These are phyloP conservation scores for Phytophthora podocarpi DNA, from an alignment of 352 stramenopile species.

Conservation along the genomic window DNA sequence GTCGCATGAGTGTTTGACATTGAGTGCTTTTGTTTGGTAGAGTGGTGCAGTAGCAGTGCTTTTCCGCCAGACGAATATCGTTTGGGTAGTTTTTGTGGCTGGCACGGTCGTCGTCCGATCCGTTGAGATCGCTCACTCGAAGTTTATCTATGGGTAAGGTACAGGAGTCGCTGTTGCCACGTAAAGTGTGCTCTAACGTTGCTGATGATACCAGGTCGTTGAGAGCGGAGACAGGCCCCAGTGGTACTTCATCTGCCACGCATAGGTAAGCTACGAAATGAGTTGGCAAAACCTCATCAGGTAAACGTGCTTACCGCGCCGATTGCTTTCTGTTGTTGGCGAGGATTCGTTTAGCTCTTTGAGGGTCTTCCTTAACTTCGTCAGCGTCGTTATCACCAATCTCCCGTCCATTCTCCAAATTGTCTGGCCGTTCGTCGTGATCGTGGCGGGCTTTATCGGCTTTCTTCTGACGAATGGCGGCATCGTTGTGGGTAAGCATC, in stretches of 20 bases:
- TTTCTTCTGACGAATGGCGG: slow-evolving; percentile 82
- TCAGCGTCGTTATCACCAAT: slow-evolving; percentile 58
- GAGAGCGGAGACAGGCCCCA: slow-evolving; percentile 36
- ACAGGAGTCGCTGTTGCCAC: not conserved
- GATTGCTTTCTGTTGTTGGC: not conserved
- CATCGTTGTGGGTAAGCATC: slow-evolving; percentile 74
- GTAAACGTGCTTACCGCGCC: not conserved
- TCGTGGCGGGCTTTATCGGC: slow-evolving; percentile 54
- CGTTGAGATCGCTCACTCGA: slow-evolving; percentile 66
- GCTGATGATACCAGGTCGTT: slow-evolving; percentile 27
- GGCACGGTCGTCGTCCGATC: slow-evolving; percentile 73
- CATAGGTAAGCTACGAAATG: slow-evolving; percentile 35
- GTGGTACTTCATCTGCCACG: slow-evolving; percentile 20
- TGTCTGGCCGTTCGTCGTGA: slow-evolving; percentile 72
- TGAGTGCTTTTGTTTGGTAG: slow-evolving; percentile 30
- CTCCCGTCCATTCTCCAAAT: slow-evolving; percentile 53
- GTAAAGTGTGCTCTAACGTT: not conserved
- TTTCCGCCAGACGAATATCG: slow-evolving; percentile 92
- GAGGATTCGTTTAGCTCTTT: slow-evolving; percentile 30
- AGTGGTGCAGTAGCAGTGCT: slow-evolving; percentile 75
- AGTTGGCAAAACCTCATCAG: not conserved
- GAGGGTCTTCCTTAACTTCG: slow-evolving; percentile 66
- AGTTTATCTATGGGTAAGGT: slow-evolving; percentile 74
- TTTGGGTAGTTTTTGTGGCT: slow-evolving; percentile 90
- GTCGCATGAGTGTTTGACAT: not conserved